Conservation (phyloP, 805 yeast genomes). For the Candida maris region DNA sequence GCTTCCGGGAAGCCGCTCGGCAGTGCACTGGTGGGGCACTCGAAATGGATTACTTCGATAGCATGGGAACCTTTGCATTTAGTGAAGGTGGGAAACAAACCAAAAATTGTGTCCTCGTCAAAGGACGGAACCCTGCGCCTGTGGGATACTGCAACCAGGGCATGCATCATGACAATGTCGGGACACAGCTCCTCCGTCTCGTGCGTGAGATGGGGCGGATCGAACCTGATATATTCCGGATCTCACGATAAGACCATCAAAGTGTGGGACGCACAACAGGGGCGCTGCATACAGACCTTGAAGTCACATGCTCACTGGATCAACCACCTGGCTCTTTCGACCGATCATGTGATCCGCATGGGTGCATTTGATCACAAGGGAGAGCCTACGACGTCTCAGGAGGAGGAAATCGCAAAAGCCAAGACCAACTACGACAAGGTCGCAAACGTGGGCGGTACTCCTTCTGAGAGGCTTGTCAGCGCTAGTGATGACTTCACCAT, state of each 20-base stretch:
- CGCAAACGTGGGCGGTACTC: conserved; percentile 52
- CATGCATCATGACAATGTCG: conserved; percentile 63
- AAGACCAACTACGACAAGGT: conserved; percentile 57
- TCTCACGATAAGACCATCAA: conserved; percentile 94
- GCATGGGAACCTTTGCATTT: conserved; percentile 94
- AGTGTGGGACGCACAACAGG: conserved; percentile 83
- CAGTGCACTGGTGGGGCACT: conserved; percentile 71
- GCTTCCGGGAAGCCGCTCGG: conserved; percentile 72
- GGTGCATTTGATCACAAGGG: conserved; percentile 86
- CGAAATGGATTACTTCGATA: conserved; percentile 84
- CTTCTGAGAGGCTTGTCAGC: conserved; percentile 78
- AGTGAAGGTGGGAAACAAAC: conserved; percentile 58
- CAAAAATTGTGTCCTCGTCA: conserved; percentile 80
- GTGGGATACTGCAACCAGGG: conserved; percentile 80
- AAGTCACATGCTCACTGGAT: conserved; percentile 98
- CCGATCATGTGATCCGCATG: conserved; percentile 80
- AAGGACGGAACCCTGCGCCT: conserved; percentile 86
- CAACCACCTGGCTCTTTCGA: conserved; percentile 85
- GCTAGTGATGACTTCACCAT: conserved; percentile 97
- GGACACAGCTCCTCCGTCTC: conserved; percentile 90
- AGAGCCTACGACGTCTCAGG: conserved; percentile 38
- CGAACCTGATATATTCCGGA: conserved; percentile 76
- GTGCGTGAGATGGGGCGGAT: conserved; percentile 97
- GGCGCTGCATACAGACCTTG: conserved; percentile 72
- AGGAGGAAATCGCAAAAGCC: conserved; percentile 52